Evolutionary conservation across 108 stramenopile species (phyloP).

Genomic region (Nitzschia sp.): DNA sequence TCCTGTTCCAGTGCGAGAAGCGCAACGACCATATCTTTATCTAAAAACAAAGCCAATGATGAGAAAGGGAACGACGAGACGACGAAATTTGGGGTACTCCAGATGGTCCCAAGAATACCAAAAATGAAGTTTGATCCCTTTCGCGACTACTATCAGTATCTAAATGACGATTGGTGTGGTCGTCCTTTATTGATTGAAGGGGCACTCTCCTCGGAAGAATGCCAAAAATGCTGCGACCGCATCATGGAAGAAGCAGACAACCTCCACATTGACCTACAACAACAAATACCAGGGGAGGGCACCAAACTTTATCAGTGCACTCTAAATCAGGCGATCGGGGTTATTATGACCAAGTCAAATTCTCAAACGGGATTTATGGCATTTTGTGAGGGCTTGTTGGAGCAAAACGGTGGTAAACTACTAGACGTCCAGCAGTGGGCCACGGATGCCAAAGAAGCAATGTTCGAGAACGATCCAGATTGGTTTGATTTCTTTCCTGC

Average conservation of each 20-base stretch:
- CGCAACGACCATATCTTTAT: background rate
- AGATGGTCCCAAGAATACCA: constrained; percentile 2
- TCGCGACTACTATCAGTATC: constrained; percentile 1
- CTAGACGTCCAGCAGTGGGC: constrained; percentile 1
- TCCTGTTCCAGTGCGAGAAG: background rate
- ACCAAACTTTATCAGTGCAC: constrained; percentile 44
- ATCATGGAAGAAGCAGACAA: background rate
- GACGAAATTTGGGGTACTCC: too few species aligned
- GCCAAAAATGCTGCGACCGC: constrained; percentile 4
- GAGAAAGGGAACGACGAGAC: too few species aligned
- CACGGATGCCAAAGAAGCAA: background rate
- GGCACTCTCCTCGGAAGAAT: background rate
- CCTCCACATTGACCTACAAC: constrained; percentile 9
- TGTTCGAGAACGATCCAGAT: constrained; percentile 20
- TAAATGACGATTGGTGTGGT: background rate
- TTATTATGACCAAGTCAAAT: constrained; percentile 44
- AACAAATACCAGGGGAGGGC: background rate
- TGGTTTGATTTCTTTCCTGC: constrained; percentile 67
- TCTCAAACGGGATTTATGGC: constrained; percentile 48
- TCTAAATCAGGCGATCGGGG: constrained; percentile 41
- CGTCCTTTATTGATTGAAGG: constrained; percentile 18
- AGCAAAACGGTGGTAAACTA: background rate
- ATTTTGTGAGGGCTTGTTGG: constrained; percentile 60
- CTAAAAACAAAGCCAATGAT: background rate
- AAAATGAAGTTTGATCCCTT: constrained; percentile 19